Evolutionary conservation across 306 rosid species (phyloP), one percentile per base, ranked within the genome.

Genomic region (Lathyrus sativus): DNA sequence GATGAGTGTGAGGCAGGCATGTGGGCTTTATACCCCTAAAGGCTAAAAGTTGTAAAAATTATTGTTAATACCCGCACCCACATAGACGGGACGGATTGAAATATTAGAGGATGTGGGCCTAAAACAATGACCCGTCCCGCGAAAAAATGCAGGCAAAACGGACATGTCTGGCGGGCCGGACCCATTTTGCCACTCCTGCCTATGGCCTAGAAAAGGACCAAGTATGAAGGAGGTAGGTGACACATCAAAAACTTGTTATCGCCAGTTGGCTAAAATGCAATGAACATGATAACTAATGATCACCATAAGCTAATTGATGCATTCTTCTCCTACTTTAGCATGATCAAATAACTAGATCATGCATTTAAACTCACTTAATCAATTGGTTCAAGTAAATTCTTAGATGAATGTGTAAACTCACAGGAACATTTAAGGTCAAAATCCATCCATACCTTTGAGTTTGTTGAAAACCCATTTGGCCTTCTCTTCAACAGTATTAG

Each of bases 401-500:
- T 11, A 1, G 24, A 63, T 33, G 63, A 31, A 70, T 35, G 49
- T 41, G 35, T 19, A 19, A 19, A 19, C 29, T 37, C 8, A 7
- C 26, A 31, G 12, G 29, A 55, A 35, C 45, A 54, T 53, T 15
- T 37, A 35, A 10, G 41, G 51, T 65, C 19, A 48, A 54, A 45
- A 67, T 14, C 2, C 29, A 51, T 46, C 22, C 51, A 46, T 75
- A 92, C 98, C 98, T 93, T 93, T 93, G 17, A 93, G 83, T 67
- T 93, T 93, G 90, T 90, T 88, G 83, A 93, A 93, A 73, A 93
- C 41, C 98, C 98, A 93, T 81, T 90, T 93, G 9, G 98, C 98
- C 84, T 93, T 93, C 73, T 90, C 96, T 80, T 93, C 98, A 41
- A 93, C 97, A 1, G 98, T 88, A 44, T 38, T 93, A 26, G 98